Conservation (phyloP, 768 basidiomycete genomes). For the Termitomyces bulborhizus region DNA sequence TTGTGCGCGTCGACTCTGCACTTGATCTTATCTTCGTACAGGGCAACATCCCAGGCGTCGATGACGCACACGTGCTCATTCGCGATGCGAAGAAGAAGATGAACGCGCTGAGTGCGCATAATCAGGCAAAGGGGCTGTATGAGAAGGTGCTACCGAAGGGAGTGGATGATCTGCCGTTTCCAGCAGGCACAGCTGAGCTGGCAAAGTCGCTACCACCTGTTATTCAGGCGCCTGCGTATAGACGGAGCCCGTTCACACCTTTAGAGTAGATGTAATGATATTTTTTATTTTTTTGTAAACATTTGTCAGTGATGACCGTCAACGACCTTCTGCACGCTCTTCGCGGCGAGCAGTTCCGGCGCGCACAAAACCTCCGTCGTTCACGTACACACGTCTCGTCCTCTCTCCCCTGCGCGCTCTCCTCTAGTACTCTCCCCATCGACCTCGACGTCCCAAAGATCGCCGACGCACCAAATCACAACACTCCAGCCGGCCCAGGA, state of each 20-base stretch:
- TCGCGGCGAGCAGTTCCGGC: slow-evolving; percentile 70
- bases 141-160: slow-evolving; percentile 79
- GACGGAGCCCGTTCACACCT: slow-evolving; percentile 75
- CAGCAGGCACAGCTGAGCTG: slow-evolving; percentile 78
- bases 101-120: slow-evolving; percentile 49
- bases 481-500: no score
- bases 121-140: slow-evolving; percentile 64
- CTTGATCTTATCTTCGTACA: slow-evolving; percentile 88
- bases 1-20: slow-evolving; percentile 80
- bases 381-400: slow-evolving; percentile 26
- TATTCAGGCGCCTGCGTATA: slow-evolving; percentile 66
- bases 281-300: neutral
- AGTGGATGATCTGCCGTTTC: slow-evolving; percentile 84
- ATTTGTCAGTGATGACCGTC: slow-evolving; percentile 21
- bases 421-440: slow-evolving; percentile 7
- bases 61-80: slow-evolving; percentile 81
- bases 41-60: slow-evolving; percentile 87
- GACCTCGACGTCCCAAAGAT: no score
- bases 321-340: slow-evolving; percentile 46
- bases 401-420: slow-evolving; percentile 11
- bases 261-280: slow-evolving; percentile 40
- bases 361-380: slow-evolving; percentile 46
- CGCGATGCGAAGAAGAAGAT: slow-evolving; percentile 89
- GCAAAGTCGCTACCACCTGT: slow-evolving; percentile 60
- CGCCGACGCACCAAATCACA: no score